Conservation (phyloP, 805 yeast species). For the Kodamaea nitidulidarum region DNA sequence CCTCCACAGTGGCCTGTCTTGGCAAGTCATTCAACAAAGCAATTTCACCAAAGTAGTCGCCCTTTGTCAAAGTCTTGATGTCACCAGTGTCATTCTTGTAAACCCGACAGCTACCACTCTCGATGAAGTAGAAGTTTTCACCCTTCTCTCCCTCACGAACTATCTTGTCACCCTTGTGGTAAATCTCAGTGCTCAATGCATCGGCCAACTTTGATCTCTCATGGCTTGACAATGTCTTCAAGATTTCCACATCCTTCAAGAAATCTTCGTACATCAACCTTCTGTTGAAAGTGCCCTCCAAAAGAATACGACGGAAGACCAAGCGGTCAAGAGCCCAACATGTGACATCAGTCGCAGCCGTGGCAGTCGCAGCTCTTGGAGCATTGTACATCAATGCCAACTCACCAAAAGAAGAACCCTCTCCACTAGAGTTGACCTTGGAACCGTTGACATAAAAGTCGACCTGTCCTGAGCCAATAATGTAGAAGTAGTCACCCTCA, state of each 20-base stretch:
- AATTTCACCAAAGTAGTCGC: conserved; percentile 95
- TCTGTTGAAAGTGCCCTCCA: conserved; percentile 87
- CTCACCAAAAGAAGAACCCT: conserved; percentile 94
- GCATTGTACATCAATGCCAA: conserved; percentile 96
- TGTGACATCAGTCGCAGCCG: conserved; percentile 59
- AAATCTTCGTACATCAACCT: conserved; percentile 88
- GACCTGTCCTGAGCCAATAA: conserved; percentile 80
- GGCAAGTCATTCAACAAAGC: conserved; percentile 90
- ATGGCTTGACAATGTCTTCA: conserved; percentile 65
- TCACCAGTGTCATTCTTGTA: conserved; percentile 57
- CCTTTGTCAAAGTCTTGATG: conserved; percentile 59
- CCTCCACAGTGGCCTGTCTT: conserved; percentile 89
- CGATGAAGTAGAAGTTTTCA: conserved; percentile 43
- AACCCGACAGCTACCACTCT: conserved; percentile 81
- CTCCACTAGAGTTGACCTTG: conserved; percentile 69
- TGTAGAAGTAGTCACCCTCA: conserved; percentile 89
- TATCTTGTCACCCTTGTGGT: conserved; percentile 66
- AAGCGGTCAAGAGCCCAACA: conserved; percentile 90
- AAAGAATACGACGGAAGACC: conserved; percentile 85
- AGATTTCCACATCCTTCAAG: conserved; percentile 79
- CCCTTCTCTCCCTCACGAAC: conserved; percentile 78
- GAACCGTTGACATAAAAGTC: conserved; percentile 71
- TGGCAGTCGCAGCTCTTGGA: conserved; percentile 94
- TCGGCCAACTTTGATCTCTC: conserved; percentile 92
- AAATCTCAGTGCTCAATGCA: conserved; percentile 78